Evolutionary conservation across 1,139 yeast species (phyloP).

Genomic region (Scheffersomyces insectosa): DNA sequence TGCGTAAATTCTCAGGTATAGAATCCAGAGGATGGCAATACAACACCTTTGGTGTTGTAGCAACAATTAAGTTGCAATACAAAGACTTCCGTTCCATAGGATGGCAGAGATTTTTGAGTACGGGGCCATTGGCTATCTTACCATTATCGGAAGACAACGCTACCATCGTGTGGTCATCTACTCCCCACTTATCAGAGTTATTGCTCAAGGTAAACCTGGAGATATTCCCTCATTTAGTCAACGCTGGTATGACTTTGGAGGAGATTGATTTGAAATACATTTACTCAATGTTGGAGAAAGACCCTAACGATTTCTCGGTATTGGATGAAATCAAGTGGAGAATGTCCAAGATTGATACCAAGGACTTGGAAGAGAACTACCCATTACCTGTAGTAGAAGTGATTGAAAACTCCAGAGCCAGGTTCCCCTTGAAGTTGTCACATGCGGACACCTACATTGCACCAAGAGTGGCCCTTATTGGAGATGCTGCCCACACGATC

Average conservation of each 20-base stretch:
- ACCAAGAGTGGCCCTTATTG: conserved; percentile 85
- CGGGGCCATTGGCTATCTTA: conserved; percentile 90
- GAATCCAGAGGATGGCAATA: conserved; percentile 93
- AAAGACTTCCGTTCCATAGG: conserved; percentile 73
- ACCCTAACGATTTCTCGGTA: conserved; percentile 50
- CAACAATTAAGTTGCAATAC: conserved; percentile 72
- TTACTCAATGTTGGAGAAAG: conserved; percentile 28
- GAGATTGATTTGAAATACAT: conserved; percentile 45
- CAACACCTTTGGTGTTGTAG: conserved; percentile 86
- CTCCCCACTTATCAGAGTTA: conserved; percentile 70
- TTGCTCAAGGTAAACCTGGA: conserved; percentile 59
- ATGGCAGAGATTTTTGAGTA: conserved; percentile 91
- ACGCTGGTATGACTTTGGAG: conserved; percentile 80
- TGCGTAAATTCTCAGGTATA: conserved; percentile 76
- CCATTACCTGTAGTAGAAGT: conserved; percentile 70
- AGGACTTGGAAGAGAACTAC: conserved; percentile 54
- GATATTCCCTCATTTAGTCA: conserved; percentile 69
- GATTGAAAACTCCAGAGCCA: conserved; percentile 68
- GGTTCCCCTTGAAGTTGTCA: conserved; percentile 84
- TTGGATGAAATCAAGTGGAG: conserved; percentile 76
- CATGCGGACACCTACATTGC: conserved; percentile 89
- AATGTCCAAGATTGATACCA: conserved; percentile 42
- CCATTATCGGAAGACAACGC: conserved; percentile 88
- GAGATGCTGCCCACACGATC: conserved; percentile 98
- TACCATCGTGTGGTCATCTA: conserved; percentile 89